Evolutionary conservation across 352 stramenopile genomes (phyloP).

Genomic region (Pythium biforme): DNA sequence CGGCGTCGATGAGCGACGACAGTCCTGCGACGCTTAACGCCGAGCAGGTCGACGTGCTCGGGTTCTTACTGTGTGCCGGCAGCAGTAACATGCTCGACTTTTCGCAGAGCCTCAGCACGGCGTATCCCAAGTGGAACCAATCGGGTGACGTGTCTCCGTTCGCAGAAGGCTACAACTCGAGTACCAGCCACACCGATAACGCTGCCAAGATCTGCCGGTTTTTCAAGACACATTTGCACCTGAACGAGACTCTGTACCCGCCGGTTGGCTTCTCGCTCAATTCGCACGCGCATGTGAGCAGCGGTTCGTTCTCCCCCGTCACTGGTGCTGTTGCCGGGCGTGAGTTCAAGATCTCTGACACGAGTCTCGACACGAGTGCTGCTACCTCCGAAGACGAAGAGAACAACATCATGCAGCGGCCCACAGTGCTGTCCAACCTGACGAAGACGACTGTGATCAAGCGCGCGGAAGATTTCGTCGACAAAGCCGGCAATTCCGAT

Average conservation of each 20-base stretch:
- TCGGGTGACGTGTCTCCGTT: slow-evolving; percentile 14
- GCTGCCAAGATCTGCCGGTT: slow-evolving; percentile 65
- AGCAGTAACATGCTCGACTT: slow-evolving; percentile 50
- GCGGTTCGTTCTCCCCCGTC: slow-evolving; percentile 25
- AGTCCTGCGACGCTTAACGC: slow-evolving; percentile 52
- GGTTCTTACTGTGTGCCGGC: slow-evolving; percentile 68
- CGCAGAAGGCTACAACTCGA: slow-evolving; percentile 16
- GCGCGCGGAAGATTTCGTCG: slow-evolving; percentile 57
- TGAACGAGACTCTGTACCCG: slow-evolving; percentile 83
- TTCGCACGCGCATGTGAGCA: slow-evolving; percentile 15
- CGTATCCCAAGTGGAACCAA: slow-evolving; percentile 65
- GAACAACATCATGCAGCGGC: slow-evolving; percentile 26
- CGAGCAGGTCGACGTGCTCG: slow-evolving; percentile 70
- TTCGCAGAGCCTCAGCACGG: slow-evolving; percentile 54
- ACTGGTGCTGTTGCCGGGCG: neutral
- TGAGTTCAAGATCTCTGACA: slow-evolving; percentile 14
- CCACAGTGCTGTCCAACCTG: slow-evolving; percentile 59
- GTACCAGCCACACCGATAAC: slow-evolving; percentile 39
- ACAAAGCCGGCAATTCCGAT: slow-evolving; percentile 46
- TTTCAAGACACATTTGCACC: slow-evolving; percentile 69
- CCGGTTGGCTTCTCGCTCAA: slow-evolving; percentile 65
- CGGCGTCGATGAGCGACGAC: slow-evolving; percentile 47
- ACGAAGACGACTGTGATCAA: slow-evolving; percentile 83
- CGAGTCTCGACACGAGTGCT: neutral
- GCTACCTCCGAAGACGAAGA: slow-evolving; percentile 15